Evolutionary conservation across 2,329 filamentous ascomycete genomes (phyloP).

Genomic region (Spiromastix sp.): DNA sequence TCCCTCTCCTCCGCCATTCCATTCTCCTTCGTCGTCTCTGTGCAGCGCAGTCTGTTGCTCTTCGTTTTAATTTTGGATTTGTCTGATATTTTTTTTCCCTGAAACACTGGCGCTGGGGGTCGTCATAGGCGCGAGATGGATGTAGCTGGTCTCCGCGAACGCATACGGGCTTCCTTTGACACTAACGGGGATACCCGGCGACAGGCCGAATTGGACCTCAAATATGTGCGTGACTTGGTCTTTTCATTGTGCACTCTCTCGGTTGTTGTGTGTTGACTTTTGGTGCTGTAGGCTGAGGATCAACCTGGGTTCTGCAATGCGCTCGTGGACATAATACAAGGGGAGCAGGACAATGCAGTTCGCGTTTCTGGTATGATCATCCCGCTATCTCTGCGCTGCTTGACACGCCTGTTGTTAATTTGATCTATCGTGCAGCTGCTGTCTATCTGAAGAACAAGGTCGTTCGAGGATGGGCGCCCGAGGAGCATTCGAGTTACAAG

Average conservation of each 20-base stretch:
- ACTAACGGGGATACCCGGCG: slow-evolving; percentile 51
- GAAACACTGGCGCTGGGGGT: slow-evolving; percentile 24
- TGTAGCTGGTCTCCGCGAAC: slow-evolving; percentile 49
- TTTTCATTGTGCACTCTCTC: background rate
- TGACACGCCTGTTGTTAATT: background rate
- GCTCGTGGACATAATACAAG: slow-evolving; percentile 79
- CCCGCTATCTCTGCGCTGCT: slow-evolving; percentile 13
- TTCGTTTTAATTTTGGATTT: no score
- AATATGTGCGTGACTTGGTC: slow-evolving; percentile 43
- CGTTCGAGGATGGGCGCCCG: slow-evolving; percentile 79
- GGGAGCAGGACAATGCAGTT: slow-evolving; percentile 74
- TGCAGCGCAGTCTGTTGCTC: slow-evolving; percentile 1
- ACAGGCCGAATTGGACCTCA: slow-evolving; percentile 54
- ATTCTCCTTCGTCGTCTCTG: slow-evolving; percentile 1
- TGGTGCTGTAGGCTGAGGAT: slow-evolving; percentile 62
- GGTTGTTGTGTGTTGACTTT: slow-evolving; percentile 1
- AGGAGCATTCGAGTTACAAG: slow-evolving; percentile 62
- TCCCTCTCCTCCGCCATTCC: slow-evolving; percentile 8
- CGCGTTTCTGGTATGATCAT: slow-evolving; percentile 70
- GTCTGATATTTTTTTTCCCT: no score
- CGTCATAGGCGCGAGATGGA: slow-evolving; percentile 42
- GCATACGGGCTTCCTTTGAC: slow-evolving; percentile 55
- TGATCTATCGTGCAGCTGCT: slow-evolving; percentile 51
- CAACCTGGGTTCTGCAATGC: slow-evolving; percentile 83
- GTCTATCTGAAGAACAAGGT: slow-evolving; percentile 98